Evolutionary conservation across 352 stramenopile species (phyloP), one percentile per base, ranked within the genome.

Genomic region (Globisporangium ultimum): DNA sequence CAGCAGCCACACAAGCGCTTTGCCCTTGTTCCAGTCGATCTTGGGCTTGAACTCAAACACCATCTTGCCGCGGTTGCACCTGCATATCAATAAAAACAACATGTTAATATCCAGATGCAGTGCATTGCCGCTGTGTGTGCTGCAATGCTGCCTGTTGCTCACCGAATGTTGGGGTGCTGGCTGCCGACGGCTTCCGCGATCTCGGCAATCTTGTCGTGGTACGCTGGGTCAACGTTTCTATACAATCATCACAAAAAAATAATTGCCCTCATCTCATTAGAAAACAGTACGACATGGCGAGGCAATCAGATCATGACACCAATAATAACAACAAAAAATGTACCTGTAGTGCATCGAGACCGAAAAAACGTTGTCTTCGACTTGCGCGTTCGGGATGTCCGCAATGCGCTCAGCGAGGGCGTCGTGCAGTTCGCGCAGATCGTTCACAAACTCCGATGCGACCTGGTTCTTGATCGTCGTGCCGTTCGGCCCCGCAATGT

Each of bases 1-100:
- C 56, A 96, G 66, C 43, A 96, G 69, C 89, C 88, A 96, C 32
- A 93, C 55, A 34, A 97, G 74, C 50, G 86, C 87, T 63, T 95
- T 95, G 61, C 89, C 89, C 67, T 97, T 97, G 80, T 97, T 89
- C 89, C 89, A 97, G 53, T 94, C 80, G 22, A 97, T 91, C 66
- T 95, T 93, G 9, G 89, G 89, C 63, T 94, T 95, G 64, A 89
- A 93, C 59, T 97, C 89, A 62, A 82, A 95, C 14, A 97, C 89
- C 87, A 94, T 92, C 64, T 96, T 95, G 53, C 87, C 87, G 49
- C 86, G 68, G 62, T 89, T 91, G 64, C 87, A 74, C 55, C 86
- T 89, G 38, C 6, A n/a, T 20, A 58, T 32, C 11, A 41, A 43
- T n/a, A 47, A 34, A 18, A 34, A 32, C 53, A 21, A 18, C 12